Conservation (phyloP, 1,139 yeast genomes). For the Meyerozyma carpophila region DNA sequence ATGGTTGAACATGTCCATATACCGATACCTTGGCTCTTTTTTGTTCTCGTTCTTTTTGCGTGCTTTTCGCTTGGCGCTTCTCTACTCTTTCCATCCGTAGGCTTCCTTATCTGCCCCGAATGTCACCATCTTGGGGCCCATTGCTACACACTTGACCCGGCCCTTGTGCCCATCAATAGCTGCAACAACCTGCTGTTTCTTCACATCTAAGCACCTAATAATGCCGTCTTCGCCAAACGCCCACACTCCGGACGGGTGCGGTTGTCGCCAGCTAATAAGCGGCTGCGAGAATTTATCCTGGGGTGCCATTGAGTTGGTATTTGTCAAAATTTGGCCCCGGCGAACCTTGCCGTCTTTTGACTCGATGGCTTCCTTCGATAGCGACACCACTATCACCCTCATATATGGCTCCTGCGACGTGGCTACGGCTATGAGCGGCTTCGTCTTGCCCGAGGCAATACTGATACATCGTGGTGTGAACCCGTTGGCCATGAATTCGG, state of each 20-base stretch:
- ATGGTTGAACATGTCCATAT: too few relatives aligned
- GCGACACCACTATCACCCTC: slow-evolving; percentile 50
- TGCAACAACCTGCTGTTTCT: slow-evolving; percentile 19
- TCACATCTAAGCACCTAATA: slow-evolving; percentile 51
- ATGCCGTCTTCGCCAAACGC: slow-evolving; percentile 67
- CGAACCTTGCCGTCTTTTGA: slow-evolving; percentile 10
- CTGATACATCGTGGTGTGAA: slow-evolving; percentile 56
- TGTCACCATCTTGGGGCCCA: slow-evolving; percentile 30
- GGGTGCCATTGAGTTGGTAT: slow-evolving; percentile 57
- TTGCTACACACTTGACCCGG: slow-evolving; percentile 44
- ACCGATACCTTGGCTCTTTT: too few relatives aligned
- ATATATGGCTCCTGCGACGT: slow-evolving; percentile 76
- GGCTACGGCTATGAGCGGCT: slow-evolving; percentile 45
- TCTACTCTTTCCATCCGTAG: not conserved
- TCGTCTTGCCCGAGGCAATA: slow-evolving; percentile 12
- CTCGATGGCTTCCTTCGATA: slow-evolving; percentile 24
- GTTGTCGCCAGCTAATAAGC: slow-evolving; percentile 34
- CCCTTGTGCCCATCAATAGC: slow-evolving; percentile 31
- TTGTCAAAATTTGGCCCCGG: slow-evolving; percentile 47
- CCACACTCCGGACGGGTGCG: slow-evolving; percentile 34
- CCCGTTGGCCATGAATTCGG: slow-evolving; percentile 64
- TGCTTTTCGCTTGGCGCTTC: too few relatives aligned
- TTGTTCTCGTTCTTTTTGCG: too few relatives aligned
- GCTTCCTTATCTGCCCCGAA: slow-evolving; percentile 39
- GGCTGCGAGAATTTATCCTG: slow-evolving; percentile 69